Conservation (phyloP, 2,329 filamentous ascomycete genomes). For the Colletotrichum phormii region DNA sequence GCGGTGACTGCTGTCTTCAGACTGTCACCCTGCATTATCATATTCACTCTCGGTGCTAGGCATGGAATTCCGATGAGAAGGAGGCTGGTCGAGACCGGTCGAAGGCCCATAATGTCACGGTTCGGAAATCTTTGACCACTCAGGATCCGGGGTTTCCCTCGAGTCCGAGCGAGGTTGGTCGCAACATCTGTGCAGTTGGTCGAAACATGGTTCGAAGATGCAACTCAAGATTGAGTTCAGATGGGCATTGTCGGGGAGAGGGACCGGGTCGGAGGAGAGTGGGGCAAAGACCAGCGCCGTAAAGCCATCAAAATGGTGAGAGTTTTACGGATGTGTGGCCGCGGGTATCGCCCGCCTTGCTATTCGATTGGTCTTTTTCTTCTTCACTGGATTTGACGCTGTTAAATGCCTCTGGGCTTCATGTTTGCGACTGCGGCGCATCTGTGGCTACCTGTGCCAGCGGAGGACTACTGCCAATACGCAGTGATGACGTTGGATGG, state of each 20-base stretch:
- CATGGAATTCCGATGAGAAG: background rate
- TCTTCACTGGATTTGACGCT: background rate
- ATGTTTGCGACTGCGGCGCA: background rate
- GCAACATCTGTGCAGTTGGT: constrained; percentile 26
- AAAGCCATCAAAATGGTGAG: constrained; percentile 1
- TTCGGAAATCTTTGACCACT: background rate
- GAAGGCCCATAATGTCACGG: background rate
- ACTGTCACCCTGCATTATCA: background rate
- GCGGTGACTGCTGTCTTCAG: background rate
- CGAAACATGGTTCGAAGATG: constrained; percentile 30
- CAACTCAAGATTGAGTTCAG: constrained; percentile 33
- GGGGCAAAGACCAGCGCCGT: constrained; percentile 8
- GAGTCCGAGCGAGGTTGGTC: constrained; percentile 11
- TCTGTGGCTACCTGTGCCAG: background rate
- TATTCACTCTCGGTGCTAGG: background rate
- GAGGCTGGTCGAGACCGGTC: background rate
- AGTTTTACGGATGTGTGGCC: background rate
- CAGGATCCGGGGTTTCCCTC: constrained; percentile 14
- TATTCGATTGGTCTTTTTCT: background rate
- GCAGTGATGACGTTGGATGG: constrained; percentile 1
- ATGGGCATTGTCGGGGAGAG: constrained; percentile 26
- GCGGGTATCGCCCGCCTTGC: constrained; percentile 3
- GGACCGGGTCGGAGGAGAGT: constrained; percentile 23
- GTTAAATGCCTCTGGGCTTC: background rate
- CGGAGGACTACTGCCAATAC: background rate